Base-by-base conservation (phyloP, 805 yeast genomes). In the Candida takata region DNA sequence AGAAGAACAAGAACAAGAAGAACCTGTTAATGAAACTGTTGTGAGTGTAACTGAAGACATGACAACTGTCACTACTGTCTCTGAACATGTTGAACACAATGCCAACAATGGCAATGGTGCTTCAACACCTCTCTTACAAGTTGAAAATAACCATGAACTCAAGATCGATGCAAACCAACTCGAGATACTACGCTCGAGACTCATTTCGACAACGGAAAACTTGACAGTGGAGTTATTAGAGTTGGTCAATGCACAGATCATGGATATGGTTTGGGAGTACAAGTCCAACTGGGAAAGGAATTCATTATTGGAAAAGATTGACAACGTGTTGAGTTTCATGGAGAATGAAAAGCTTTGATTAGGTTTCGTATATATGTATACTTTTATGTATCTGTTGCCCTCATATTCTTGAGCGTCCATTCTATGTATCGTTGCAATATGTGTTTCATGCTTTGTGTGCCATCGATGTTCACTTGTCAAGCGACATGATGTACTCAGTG, bases 241-340 rank as follows among this genome's bases (percentile, higher is more conserved):
- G 52, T 71, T 70, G 33, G 48, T 81, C 18, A 79, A 79, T 62
- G 78, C 96, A 3, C 65, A 67, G 31, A 49, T 87, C 33, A 74
- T 84, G 63, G 86, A 81, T 32, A 63, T 78, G 10, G 67, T 84
- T 6, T 90, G 95, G 95, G 58, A 64, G 6, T 74, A 75, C 44
- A 67, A 92, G 33, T 52, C 62, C 30, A 57, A 61, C 4, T 74
- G 80, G 80, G 61, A 74, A 40, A 61, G 76, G 32, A 47, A 53
- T 4, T 29, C 24, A 12, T 51, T 55, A 1, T 32, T 57, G 34
- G 34, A 38, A 4, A 47, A 39, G 26, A 29, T 55, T 20, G 23
- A 20, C 10, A 10, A 20, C 39, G 23, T 20, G 9, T 8, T 20
- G 7, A 8, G 9, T 10, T 10, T 8, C 23, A 20, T 20, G 23